These are phyloP conservation scores for Monilinia laxa DNA, from an alignment of 2,329 filamentous ascomycete species.

Conservation along the genomic window DNA sequence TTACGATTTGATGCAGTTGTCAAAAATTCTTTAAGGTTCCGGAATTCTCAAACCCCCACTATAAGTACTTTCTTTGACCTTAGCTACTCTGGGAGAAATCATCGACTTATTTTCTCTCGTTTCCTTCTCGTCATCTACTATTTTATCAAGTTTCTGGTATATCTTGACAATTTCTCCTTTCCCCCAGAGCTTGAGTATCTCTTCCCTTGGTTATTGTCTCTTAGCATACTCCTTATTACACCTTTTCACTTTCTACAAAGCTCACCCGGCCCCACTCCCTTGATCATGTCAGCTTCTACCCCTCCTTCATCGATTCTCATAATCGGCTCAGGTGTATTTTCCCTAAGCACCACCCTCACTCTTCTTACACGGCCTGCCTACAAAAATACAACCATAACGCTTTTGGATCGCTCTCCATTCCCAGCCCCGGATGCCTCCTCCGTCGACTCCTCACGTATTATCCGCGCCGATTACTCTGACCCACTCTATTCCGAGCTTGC, in stretches of 20 bases:
- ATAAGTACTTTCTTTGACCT: neutral
- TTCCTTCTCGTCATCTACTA: neutral
- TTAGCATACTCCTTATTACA: neutral
- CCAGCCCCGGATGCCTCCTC: constrained; percentile 59
- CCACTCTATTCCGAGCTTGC: constrained; percentile 74
- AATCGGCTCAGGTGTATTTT: constrained; percentile 60
- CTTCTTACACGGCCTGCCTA: constrained; percentile 63
- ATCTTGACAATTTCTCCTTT: neutral
- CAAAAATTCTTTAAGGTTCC: constrained; percentile 6
- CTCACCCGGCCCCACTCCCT: neutral
- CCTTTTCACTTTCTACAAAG: neutral
- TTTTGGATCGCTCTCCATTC: constrained; percentile 60
- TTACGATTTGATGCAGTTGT: constrained; percentile 4
- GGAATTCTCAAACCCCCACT: constrained; percentile 11
- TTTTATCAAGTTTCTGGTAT: neutral
- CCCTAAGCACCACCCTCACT: constrained; percentile 66
- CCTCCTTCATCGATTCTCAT: constrained; percentile 58
- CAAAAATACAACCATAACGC: constrained; percentile 51
- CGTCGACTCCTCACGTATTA: constrained; percentile 63
- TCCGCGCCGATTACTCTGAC: constrained; percentile 78
- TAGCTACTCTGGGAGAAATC: neutral
- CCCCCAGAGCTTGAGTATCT: neutral
- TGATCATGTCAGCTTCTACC: constrained; percentile 15
- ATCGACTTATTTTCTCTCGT: neutral
- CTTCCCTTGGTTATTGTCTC: neutral